A percentile compares a stretch with the other conserved stretches of the same genome.
phyloP scores from a whole-genome alignment of 345 rosid species.

The Salix dunnii region DNA sequence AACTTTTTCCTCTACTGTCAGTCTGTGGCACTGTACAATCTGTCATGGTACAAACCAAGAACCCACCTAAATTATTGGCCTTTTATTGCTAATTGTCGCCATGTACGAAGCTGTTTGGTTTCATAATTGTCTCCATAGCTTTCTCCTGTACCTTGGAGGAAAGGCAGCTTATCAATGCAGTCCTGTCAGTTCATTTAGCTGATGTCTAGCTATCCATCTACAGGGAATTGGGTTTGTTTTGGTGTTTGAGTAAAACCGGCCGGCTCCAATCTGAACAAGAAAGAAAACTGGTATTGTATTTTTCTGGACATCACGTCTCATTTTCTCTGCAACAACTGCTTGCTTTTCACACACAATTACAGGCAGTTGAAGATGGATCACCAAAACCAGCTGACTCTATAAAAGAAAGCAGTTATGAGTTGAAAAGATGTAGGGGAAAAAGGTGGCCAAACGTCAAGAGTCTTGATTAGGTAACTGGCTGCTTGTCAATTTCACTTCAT shows the following conservation, averaged over 20 bases:
- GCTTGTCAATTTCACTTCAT: background rate
- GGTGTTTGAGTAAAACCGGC: background rate
- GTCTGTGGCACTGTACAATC: too few relatives aligned
- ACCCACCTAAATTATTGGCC: too few relatives aligned
- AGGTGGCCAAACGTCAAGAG: background rate
- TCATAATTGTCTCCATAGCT: background rate
- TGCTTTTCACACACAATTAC: background rate
- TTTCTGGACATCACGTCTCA: too few relatives aligned
- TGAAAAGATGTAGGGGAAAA: background rate
- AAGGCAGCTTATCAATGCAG: background rate
- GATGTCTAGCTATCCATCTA: background rate
- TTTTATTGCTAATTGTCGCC: background rate
- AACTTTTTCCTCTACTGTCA: too few relatives aligned
- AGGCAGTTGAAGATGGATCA: background rate
- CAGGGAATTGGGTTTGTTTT: background rate
- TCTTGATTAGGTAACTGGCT: constrained; percentile 5
- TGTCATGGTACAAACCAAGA: too few relatives aligned
- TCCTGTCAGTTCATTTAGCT: background rate
- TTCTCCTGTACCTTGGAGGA: background rate
- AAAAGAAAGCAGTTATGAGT: background rate
- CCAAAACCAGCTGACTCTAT: constrained; percentile 6
- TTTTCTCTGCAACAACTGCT: background rate
- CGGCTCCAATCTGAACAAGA: too few relatives aligned
- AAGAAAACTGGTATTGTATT: too few relatives aligned
- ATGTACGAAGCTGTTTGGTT: background rate